Evolutionary conservation across 2,329 filamentous ascomycete species (phyloP).

Genomic region (Diaporthe australafricana): DNA sequence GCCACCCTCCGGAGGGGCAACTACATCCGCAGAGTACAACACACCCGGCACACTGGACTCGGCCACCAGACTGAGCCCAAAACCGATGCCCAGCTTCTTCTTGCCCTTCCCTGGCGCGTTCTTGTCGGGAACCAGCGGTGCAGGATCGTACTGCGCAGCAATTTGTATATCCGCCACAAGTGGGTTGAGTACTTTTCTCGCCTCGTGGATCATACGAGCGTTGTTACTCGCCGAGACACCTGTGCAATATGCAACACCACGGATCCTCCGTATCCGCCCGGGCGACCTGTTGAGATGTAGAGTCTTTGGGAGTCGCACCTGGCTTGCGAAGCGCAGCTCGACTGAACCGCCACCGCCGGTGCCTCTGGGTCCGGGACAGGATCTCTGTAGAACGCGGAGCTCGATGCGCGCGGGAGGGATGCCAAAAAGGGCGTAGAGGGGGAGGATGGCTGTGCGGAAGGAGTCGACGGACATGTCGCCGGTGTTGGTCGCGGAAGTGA

Average conservation of each 20-base stretch:
- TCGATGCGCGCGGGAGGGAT: constrained; percentile 85
- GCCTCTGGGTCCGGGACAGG: constrained; percentile 80
- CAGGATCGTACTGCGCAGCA: constrained; percentile 81
- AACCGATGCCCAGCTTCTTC: constrained; percentile 85
- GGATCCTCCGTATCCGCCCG: constrained; percentile 86
- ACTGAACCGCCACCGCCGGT: constrained; percentile 89
- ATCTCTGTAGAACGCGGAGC: constrained; percentile 82
- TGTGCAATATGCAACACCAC: constrained; percentile 93
- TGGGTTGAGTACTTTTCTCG: constrained; percentile 86
- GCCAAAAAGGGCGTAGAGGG: constrained; percentile 90
- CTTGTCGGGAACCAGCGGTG: constrained; percentile 66
- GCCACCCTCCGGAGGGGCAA: constrained; percentile 80
- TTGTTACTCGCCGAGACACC: constrained; percentile 95
- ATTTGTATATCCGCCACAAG: constrained; percentile 92
- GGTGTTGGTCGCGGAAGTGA: constrained; percentile 82
- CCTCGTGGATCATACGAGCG: constrained; percentile 92
- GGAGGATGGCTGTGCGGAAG: constrained; percentile 91
- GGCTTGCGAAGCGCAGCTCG: constrained; percentile 92
- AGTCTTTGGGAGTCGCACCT: constrained; percentile 93
- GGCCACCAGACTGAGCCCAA: constrained; percentile 89
- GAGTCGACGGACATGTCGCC: constrained; percentile 94
- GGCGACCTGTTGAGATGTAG: constrained; percentile 86
- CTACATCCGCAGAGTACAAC: constrained; percentile 88
- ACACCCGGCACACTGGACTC: constrained; percentile 87
- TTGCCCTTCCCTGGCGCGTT: constrained; percentile 60